Evolutionary conservation across 768 basidiomycete genomes (phyloP).

Genomic region (Tulasnella sp.): DNA sequence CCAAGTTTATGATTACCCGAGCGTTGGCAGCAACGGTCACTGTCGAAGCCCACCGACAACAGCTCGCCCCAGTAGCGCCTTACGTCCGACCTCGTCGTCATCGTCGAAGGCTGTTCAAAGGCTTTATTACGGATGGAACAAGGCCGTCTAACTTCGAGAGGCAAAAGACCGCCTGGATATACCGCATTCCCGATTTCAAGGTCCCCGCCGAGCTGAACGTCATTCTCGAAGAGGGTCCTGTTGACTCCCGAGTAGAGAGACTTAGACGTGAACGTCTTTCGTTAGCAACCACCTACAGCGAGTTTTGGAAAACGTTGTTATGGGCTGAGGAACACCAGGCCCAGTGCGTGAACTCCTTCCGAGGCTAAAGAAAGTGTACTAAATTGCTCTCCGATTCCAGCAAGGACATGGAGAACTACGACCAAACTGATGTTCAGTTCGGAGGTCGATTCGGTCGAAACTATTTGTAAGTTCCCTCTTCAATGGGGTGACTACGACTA

Average conservation of each 20-base stretch:
- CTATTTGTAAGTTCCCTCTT: neutral
- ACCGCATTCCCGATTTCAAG: slow-evolving; percentile 26
- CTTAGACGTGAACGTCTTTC: neutral
- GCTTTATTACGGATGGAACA: slow-evolving; percentile 29
- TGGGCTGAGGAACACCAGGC: slow-evolving; percentile 34
- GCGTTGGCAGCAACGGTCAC: slow-evolving; percentile 3
- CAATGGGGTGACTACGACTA: neutral
- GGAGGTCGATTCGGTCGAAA: slow-evolving; percentile 20
- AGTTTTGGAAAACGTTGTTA: slow-evolving; percentile 36
- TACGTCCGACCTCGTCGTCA: slow-evolving; percentile 25
- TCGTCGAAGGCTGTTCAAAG: no score
- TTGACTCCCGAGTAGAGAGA: neutral
- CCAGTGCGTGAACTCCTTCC: neutral
- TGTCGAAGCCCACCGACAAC: slow-evolving; percentile 31
- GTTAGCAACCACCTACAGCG: slow-evolving; percentile 28
- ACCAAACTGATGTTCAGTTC: slow-evolving; percentile 18
- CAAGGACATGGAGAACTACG: slow-evolving; percentile 25
- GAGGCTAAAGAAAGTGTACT: neutral
- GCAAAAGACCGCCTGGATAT: slow-evolving; percentile 26
- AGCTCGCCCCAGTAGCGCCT: slow-evolving; percentile 34
- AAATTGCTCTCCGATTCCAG: slow-evolving; percentile 9
- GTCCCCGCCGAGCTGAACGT: slow-evolving; percentile 23
- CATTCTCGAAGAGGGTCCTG: neutral
- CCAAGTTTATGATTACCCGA: slow-evolving; percentile 3
- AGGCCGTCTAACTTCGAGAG: slow-evolving; percentile 25